Evolutionary conservation across 345 rosid species (phyloP).

Genomic region (Melaleuca alternifolia): DNA sequence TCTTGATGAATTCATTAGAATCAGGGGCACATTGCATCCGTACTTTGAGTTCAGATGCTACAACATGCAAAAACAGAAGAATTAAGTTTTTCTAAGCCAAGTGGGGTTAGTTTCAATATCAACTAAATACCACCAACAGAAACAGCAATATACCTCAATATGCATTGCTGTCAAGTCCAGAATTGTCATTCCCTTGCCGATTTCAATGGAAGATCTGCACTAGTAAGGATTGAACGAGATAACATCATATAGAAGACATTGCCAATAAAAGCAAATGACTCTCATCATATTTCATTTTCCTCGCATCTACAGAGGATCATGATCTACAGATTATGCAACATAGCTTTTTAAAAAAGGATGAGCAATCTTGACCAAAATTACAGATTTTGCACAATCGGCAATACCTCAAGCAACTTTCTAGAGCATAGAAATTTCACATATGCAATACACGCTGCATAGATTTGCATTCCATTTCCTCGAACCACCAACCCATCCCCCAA

Average conservation of each 20-base stretch:
- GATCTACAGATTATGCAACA: neutral
- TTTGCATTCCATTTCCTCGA: neutral
- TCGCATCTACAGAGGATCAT: neutral
- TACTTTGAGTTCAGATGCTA: constrained; percentile 46
- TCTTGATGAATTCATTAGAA: constrained; percentile 25
- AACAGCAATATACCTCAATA: constrained; percentile 28
- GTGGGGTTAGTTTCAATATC: neutral
- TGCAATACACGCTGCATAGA: neutral
- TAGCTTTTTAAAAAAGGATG: neutral
- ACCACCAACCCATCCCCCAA: neutral
- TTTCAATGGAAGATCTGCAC: constrained; percentile 35
- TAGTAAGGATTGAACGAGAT: neutral
- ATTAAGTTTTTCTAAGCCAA: neutral
- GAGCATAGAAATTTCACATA: neutral
- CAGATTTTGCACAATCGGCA: neutral
- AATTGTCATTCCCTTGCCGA: constrained; percentile 29
- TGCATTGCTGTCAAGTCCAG: constrained; percentile 30
- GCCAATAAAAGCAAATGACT: neutral
- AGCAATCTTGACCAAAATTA: neutral
- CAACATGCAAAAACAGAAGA: constrained; percentile 4
- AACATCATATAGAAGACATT: neutral
- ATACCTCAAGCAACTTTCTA: neutral
- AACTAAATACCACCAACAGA: neutral
- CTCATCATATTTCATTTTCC: neutral
- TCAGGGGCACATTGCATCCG: constrained; percentile 36